Percentiles rank a stretch among this genome's conserved stretches.
These are phyloP conservation scores for Penicillium expansum DNA, from an alignment of 2,329 filamentous ascomycete species.

Conservation along the genomic window DNA sequence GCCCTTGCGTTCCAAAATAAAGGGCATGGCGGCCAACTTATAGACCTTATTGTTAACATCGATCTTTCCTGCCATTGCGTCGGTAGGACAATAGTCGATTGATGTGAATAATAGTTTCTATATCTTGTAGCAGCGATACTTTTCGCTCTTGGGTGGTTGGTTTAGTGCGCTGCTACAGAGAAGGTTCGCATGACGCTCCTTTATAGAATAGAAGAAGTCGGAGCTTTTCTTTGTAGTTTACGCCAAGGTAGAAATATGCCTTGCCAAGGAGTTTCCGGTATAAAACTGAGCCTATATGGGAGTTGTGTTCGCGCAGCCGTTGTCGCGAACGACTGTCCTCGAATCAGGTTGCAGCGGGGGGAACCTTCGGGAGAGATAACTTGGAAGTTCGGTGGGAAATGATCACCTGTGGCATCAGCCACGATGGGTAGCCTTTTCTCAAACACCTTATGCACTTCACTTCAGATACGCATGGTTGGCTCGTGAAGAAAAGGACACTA, in stretches of 20 bases:
- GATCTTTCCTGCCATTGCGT: not conserved
- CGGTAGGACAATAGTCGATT: no score
- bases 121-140: not conserved
- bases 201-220: not conserved
- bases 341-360: not conserved
- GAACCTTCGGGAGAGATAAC: not conserved
- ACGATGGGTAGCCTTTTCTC: not conserved
- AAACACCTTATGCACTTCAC: not conserved
- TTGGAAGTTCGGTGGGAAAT: not conserved
- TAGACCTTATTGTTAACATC: constrained; percentile 5
- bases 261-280: not conserved
- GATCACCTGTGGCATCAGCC: not conserved
- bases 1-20: constrained; percentile 12
- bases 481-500: not conserved
- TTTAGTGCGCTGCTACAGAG: not conserved
- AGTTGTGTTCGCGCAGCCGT: not conserved
- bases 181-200: not conserved
- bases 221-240: not conserved
- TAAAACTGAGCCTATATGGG: not conserved
- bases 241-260: constrained; percentile 1
- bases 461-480: not conserved
- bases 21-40: constrained; percentile 3
- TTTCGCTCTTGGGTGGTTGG: not conserved
- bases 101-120: not conserved
- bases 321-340: not conserved